phyloP scores from a whole-genome alignment of 2,329 filamentous ascomycete species.

The Orbilia quercus region DNA sequence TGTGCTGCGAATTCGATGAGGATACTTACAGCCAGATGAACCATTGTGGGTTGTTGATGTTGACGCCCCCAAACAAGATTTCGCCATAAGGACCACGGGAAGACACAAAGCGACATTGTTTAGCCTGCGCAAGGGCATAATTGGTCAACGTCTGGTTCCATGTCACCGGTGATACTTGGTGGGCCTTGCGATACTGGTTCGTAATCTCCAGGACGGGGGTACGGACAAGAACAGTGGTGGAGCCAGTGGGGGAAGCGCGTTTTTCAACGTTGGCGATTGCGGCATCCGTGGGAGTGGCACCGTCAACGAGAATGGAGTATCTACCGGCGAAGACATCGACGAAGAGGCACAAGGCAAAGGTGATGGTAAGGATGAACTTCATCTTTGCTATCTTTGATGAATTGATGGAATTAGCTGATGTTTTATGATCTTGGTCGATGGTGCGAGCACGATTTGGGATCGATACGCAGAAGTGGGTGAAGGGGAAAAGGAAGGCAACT shows the following conservation, averaged over 20 bases:
- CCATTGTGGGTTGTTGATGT: conserved; percentile 28
- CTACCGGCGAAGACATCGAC: too few species aligned
- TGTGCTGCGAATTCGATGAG: too few species aligned
- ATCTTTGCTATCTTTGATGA: too few species aligned
- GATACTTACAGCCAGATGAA: conserved; percentile 40
- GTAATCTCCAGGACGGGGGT: neutral
- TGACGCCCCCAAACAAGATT: conserved; percentile 10
- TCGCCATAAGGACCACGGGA: conserved; percentile 36
- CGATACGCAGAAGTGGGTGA: too few species aligned
- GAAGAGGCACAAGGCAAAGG: too few species aligned
- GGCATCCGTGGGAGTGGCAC: too few species aligned
- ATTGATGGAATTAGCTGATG: too few species aligned
- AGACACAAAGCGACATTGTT: neutral
- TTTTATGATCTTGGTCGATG: too few species aligned
- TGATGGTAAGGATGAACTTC: too few species aligned
- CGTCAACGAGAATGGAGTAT: too few species aligned
- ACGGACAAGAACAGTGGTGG: neutral
- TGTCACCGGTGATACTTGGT: conserved; percentile 6
- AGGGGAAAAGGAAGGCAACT: too few species aligned
- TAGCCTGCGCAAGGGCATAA: conserved; percentile 11
- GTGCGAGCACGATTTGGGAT: too few species aligned
- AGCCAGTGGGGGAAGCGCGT: neutral
- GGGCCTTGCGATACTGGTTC: conserved; percentile 8
- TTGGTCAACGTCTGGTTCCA: conserved; percentile 22
- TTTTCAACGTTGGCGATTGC: neutral